Conservation (phyloP, 2,329 filamentous ascomycete species). For the Calonectria henricotiae region DNA sequence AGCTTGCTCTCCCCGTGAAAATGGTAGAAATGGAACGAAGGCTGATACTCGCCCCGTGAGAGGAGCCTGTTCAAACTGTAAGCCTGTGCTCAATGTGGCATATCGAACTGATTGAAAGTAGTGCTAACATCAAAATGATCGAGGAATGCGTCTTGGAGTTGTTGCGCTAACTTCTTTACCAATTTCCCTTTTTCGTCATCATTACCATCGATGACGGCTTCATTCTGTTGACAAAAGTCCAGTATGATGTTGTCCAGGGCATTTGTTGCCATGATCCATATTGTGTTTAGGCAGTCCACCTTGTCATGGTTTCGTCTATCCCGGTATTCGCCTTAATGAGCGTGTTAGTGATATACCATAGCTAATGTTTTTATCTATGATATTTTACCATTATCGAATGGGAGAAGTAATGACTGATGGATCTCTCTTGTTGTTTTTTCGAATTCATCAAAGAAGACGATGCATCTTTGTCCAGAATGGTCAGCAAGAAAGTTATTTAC, state of each 20-base stretch:
- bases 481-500: background rate
- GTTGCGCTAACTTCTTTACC: background rate
- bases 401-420: constrained; percentile 2
- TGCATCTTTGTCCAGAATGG: background rate
- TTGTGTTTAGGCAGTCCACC: background rate
- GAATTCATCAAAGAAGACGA: constrained; percentile 6
- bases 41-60: background rate
- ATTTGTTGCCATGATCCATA: constrained; percentile 1
- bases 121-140: background rate
- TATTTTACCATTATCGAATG: background rate
- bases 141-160: background rate
- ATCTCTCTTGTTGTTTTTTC: constrained; percentile 6
- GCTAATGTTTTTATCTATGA: no score
- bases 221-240: constrained; percentile 1
- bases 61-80: background rate
- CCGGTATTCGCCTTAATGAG: background rate
- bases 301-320: background rate
- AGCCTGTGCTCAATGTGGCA: background rate
- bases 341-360: background rate
- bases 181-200: background rate
- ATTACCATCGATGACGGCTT: background rate
- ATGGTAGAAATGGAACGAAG: background rate
- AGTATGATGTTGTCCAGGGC: background rate
- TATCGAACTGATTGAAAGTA: no score
- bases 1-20: background rate